A percentile compares a stretch with the other conserved stretches of the same genome.
Evolutionary conservation across 2,329 filamentous ascomycete genomes (phyloP).

Genomic region (Herpomyces periplanetae): DNA sequence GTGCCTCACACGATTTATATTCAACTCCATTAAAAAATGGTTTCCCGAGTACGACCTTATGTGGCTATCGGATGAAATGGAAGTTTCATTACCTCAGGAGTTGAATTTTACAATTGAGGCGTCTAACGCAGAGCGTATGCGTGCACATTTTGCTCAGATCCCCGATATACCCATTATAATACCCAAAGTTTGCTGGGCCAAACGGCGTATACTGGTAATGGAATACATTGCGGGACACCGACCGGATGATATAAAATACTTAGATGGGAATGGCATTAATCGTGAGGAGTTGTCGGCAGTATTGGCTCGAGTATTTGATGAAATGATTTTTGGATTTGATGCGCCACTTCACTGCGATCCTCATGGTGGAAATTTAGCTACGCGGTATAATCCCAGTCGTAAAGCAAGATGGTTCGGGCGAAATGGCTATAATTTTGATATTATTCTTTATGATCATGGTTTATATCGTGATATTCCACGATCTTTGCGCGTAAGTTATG

Average conservation of each 20-base stretch:
- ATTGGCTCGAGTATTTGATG: conserved; percentile 72
- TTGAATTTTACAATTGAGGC: conserved; percentile 62
- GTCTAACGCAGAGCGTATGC: conserved; percentile 36
- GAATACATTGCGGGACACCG: conserved; percentile 54
- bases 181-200: conserved; percentile 59
- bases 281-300: conserved; percentile 79
- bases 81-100: conserved; percentile 54
- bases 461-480: conserved; percentile 70
- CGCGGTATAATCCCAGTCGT: conserved; percentile 27
- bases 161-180: conserved; percentile 46
- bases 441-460: conserved; percentile 85
- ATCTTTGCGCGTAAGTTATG: conserved; percentile 41
- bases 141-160: conserved; percentile 36
- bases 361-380: conserved; percentile 77
- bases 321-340: conserved; percentile 81
- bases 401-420: no score
- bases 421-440: conserved; percentile 38
- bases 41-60: conserved; percentile 94
- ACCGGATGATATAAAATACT: conserved; percentile 50
- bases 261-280: conserved; percentile 56
- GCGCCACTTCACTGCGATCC: conserved; percentile 86
- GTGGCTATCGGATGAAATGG: conserved; percentile 81
- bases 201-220: conserved; percentile 71
- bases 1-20: conserved; percentile 50
- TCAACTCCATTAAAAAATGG: conserved; percentile 53